Evolutionary conservation across 805 yeast genomes (phyloP).

Genomic region (Barnettozyma siamensis): DNA sequence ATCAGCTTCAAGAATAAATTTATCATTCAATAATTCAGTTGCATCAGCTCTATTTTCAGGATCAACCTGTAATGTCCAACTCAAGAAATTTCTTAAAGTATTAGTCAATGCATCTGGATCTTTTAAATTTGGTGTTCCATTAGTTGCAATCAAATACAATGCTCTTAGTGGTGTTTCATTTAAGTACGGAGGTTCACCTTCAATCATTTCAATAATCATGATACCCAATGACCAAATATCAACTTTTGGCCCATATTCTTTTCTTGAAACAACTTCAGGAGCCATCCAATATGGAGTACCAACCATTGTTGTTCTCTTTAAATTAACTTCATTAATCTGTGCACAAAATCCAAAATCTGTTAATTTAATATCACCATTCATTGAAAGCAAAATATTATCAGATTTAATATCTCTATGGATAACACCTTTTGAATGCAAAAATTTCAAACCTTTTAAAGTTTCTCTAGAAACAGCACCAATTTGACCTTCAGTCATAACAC

Average conservation of each 20-base stretch:
- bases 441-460: slow-evolving; percentile 78
- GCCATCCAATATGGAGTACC: slow-evolving; percentile 99
- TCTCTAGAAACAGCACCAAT: slow-evolving; percentile 94
- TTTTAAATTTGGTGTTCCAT: slow-evolving; percentile 91
- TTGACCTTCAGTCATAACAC: slow-evolving; percentile 86
- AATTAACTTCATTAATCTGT: slow-evolving; percentile 71
- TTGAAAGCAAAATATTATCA: slow-evolving; percentile 80
- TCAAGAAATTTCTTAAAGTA: slow-evolving; percentile 62
- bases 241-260: slow-evolving; percentile 94
- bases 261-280: slow-evolving; percentile 93
- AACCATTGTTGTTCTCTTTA: slow-evolving; percentile 95
- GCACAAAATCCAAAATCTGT: slow-evolving; percentile 98
- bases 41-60: slow-evolving; percentile 80
- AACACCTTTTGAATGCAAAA: slow-evolving; percentile 86
- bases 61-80: slow-evolving; percentile 76
- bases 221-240: slow-evolving; percentile 98
- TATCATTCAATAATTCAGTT: slow-evolving; percentile 59
- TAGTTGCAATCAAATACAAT: slow-evolving; percentile 87
- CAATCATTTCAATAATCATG: slow-evolving; percentile 98
- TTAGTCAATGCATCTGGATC: slow-evolving; percentile 76
- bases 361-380: slow-evolving; percentile 84
- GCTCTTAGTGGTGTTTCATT: slow-evolving; percentile 96
- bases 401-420: slow-evolving; percentile 96
- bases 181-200: slow-evolving; percentile 97
- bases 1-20: slow-evolving; percentile 58